A percentile compares a stretch with the other conserved stretches of the same genome.
Evolutionary conservation across 768 basidiomycete species (phyloP).

Genomic region (Royoungia palumana): DNA sequence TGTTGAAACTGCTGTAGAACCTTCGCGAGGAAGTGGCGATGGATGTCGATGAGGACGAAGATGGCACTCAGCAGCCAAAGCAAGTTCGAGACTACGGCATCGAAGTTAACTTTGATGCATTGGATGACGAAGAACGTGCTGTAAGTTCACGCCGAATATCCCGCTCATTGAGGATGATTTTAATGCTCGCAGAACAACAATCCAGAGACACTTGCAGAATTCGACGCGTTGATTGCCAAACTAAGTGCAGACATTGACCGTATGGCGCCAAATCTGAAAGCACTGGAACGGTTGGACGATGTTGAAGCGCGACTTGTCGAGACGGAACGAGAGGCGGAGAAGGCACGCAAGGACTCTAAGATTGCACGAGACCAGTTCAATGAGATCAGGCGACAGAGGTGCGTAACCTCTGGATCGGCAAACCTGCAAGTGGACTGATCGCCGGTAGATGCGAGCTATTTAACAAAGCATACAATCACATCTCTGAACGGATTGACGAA

Average conservation of each 20-base stretch:
- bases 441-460: conserved; percentile 67
- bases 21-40: conserved; percentile 83
- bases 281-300: conserved; percentile 85
- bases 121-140: conserved; percentile 74
- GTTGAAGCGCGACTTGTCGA: conserved; percentile 81
- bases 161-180: not conserved
- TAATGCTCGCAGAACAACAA: conserved; percentile 49
- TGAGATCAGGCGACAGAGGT: conserved; percentile 82
- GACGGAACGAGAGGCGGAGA: conserved; percentile 90
- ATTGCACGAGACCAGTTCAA: conserved; percentile 89
- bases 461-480: conserved; percentile 95
- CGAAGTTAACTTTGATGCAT: conserved; percentile 75
- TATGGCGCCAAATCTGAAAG: conserved; percentile 97
- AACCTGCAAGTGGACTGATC: conserved; percentile 1
- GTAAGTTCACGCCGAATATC: conserved; percentile 34
- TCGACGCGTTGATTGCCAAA: conserved; percentile 71
- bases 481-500: conserved; percentile 89
- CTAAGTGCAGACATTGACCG: conserved; percentile 79
- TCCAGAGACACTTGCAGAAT: conserved; percentile 59
- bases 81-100: conserved; percentile 81
- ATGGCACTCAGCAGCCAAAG: conserved; percentile 70
- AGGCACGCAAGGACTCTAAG: conserved; percentile 87
- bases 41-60: conserved; percentile 89
- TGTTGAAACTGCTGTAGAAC: conserved; percentile 45
- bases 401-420: not conserved